Conservation (phyloP, 2,329 filamentous ascomycete genomes). For the Alternaria brassicicola region DNA sequence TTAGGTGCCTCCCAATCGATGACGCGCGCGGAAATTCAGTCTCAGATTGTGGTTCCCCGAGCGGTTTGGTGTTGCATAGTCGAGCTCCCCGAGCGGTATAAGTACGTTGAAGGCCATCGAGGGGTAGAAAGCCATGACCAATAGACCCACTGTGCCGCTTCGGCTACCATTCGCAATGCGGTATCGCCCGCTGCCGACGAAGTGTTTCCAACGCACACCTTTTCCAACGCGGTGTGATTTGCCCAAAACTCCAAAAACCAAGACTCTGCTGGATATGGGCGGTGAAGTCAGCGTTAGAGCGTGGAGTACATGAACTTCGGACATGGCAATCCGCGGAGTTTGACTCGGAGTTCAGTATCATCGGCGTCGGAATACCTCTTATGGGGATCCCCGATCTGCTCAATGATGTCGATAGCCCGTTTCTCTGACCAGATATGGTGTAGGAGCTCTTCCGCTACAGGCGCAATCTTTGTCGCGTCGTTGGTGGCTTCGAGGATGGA, state of each 20-base stretch:
- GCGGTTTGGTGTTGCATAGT: slow-evolving; percentile 1
- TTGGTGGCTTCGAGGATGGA: slow-evolving; percentile 20
- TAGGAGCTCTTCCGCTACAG: slow-evolving; percentile 19
- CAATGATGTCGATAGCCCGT: slow-evolving; percentile 19
- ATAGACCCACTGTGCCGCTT: slow-evolving; percentile 13
- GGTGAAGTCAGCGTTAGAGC: slow-evolving; percentile 1
- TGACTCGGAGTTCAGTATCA: slow-evolving; percentile 19
- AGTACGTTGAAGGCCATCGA: neutral
- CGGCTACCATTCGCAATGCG: slow-evolving; percentile 21
- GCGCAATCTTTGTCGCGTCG: slow-evolving; percentile 12
- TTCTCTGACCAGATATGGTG: slow-evolving; percentile 14
- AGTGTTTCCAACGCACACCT: slow-evolving; percentile 7
- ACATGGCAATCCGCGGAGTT: slow-evolving; percentile 18
- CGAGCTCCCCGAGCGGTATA: slow-evolving; percentile 7
- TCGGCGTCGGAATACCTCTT: slow-evolving; percentile 17
- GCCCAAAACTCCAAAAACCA: slow-evolving; percentile 16
- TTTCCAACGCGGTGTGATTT: slow-evolving; percentile 17
- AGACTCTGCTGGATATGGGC: slow-evolving; percentile 13
- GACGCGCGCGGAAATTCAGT: slow-evolving; percentile 5
- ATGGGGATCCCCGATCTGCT: slow-evolving; percentile 24
- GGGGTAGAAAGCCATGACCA: slow-evolving; percentile 13
- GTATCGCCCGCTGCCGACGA: slow-evolving; percentile 30
- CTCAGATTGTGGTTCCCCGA: slow-evolving; percentile 9
- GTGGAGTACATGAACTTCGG: slow-evolving; percentile 8
- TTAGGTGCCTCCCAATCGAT: slow-evolving; percentile 8